A percentile compares a stretch with the other conserved stretches of the same genome.
These are phyloP conservation scores for Candolleomyces eurysporus DNA, from an alignment of 768 basidiomycete species.

Conservation along the genomic window DNA sequence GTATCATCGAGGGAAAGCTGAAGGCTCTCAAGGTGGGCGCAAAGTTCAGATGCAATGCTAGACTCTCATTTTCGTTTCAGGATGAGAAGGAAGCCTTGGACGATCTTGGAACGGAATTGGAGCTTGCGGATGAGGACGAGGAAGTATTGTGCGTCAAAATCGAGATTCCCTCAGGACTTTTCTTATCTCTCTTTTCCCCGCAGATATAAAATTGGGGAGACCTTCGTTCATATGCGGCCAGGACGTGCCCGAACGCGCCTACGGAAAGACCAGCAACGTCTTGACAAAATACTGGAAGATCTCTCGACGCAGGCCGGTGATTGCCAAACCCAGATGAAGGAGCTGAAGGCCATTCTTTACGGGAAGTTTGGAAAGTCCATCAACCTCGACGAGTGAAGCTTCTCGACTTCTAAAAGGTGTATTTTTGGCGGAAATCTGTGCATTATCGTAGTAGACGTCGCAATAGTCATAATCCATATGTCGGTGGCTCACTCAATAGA, in stretches of 20 bases:
- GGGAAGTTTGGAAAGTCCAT: conserved; percentile 93
- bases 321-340: conserved; percentile 75
- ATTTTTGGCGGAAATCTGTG: too few relatives aligned
- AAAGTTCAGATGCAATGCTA: not conserved
- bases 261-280: conserved; percentile 60
- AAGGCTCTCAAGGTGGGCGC: conserved; percentile 65
- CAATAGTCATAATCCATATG: too few relatives aligned
- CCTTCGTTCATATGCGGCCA: conserved; percentile 80
- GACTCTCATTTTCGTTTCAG: conserved; percentile 35
- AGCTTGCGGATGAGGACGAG: conserved; percentile 85
- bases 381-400: conserved; percentile 76
- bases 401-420: too few relatives aligned
- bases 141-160: conserved; percentile 59
- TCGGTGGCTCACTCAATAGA: too few relatives aligned
- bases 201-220: conserved; percentile 89
- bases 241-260: conserved; percentile 67
- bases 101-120: conserved; percentile 83
- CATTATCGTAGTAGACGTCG: too few relatives aligned
- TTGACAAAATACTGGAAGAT: conserved; percentile 54
- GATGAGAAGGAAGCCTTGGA: conserved; percentile 95
- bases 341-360: conserved; percentile 75
- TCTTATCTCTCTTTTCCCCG: not conserved
- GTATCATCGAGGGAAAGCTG: conserved; percentile 69
- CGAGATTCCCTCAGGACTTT: not conserved
- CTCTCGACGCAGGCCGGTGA: conserved; percentile 54